These are phyloP conservation scores for Orbilia oligospora DNA, from an alignment of 2,329 filamentous ascomycete species.

Conservation along the genomic window DNA sequence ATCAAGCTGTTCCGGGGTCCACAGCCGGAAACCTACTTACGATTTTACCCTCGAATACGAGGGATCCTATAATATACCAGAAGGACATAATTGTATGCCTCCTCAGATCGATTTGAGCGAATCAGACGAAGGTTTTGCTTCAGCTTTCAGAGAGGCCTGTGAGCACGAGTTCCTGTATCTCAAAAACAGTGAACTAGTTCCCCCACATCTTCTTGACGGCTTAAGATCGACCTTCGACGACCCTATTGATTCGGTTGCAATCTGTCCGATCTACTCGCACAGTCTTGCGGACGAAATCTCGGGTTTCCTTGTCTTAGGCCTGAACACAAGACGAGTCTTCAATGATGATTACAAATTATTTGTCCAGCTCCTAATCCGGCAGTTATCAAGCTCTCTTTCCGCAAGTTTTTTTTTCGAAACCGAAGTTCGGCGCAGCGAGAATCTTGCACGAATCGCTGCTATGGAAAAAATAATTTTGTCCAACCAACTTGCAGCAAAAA, in stretches of 20 bases:
- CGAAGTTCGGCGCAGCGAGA: slow-evolving; percentile 81
- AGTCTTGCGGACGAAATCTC: slow-evolving; percentile 66
- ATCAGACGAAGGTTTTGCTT: slow-evolving; percentile 49
- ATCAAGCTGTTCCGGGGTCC: slow-evolving; percentile 30
- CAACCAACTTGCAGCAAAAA: slow-evolving; percentile 77
- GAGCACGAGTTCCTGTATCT: slow-evolving; percentile 42
- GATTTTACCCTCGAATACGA: slow-evolving; percentile 45
- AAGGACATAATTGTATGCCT: slow-evolving; percentile 44
- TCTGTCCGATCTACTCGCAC: slow-evolving; percentile 47
- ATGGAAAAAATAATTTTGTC: slow-evolving; percentile 83
- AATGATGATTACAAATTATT: slow-evolving; percentile 85
- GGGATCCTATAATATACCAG: slow-evolving; percentile 37
- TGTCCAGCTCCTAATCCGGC: slow-evolving; percentile 74
- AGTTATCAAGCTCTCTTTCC: slow-evolving; percentile 75
- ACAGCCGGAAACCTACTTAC: slow-evolving; percentile 11
- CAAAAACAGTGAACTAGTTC: slow-evolving; percentile 13
- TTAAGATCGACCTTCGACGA: slow-evolving; percentile 34
- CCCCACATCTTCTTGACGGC: slow-evolving; percentile 42
- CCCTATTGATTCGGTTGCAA: slow-evolving; percentile 28
- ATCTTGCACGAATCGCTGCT: slow-evolving; percentile 80
- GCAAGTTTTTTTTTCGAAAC: slow-evolving; percentile 85
- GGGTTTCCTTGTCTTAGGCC: slow-evolving; percentile 82
- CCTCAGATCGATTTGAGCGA: slow-evolving; percentile 33
- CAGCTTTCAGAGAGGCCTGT: slow-evolving; percentile 44
- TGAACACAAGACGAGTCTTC: slow-evolving; percentile 83